A percentile compares a stretch with the other conserved stretches of the same genome.
Conservation (phyloP, 73 alveolate genomes). For the Urostyla sp. region DNA sequence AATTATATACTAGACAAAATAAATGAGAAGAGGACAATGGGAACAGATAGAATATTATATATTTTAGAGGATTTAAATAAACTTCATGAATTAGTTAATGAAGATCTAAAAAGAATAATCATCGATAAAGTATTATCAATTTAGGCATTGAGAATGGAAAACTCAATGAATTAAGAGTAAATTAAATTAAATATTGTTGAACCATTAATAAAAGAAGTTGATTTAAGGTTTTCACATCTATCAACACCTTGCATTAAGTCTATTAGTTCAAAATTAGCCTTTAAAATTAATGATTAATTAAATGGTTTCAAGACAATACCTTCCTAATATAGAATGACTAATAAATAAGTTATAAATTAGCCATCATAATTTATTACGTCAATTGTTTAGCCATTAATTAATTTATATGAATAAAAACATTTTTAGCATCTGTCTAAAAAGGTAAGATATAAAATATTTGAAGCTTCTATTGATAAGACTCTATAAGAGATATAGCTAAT, state of each 20-base stretch:
- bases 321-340: conserved; percentile 28
- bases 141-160: neutral
- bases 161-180: no score
- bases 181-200: neutral
- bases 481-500: conserved; percentile 7
- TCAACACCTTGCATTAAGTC: conserved; percentile 31
- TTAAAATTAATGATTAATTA: conserved; percentile 4
- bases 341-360: conserved; percentile 14
- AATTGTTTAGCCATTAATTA: conserved; percentile 2
- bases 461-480: neutral
- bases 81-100: neutral
- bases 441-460: conserved; percentile 5
- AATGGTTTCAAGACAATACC: conserved; percentile 34
- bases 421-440: neutral
- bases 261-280: neutral
- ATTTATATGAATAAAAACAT: conserved; percentile 18
- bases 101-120: conserved; percentile 2
- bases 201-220: conserved; percentile 29
- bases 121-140: neutral
- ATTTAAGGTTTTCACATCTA: conserved; percentile 12
- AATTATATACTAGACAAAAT: conserved; percentile 44
- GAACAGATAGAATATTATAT: conserved; percentile 37
- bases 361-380: conserved; percentile 3
- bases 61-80: conserved; percentile 40
- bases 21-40: conserved; percentile 50